A percentile compares a stretch with the other conserved stretches of the same genome.
Evolutionary conservation across 164 flowering plant species (phyloP).

Genomic region (Macadamia tetraphylla): DNA sequence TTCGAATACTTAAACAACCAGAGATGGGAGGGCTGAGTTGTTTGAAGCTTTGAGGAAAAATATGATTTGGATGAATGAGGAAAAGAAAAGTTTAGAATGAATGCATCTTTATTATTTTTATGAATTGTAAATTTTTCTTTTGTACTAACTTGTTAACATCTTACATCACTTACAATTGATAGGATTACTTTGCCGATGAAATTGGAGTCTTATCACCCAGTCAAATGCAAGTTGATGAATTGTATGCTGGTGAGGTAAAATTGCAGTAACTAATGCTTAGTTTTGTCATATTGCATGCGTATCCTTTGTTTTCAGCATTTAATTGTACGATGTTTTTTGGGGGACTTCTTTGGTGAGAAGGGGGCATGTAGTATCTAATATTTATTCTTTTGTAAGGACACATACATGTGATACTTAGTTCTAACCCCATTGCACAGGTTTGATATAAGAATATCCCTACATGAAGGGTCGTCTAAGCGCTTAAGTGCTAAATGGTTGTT

Average conservation of each 20-base stretch:
- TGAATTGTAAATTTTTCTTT: neutral
- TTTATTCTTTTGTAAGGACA: too few relatives aligned
- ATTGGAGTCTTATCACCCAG: constrained; percentile 92
- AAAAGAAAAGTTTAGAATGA: neutral
- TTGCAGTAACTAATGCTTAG: neutral
- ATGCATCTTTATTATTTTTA: neutral
- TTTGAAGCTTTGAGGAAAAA: neutral
- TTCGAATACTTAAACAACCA: neutral
- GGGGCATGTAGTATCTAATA: too few relatives aligned
- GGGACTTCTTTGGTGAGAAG: too few relatives aligned
- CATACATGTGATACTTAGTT: too few relatives aligned
- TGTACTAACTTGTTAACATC: neutral
- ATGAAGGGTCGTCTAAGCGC: too few relatives aligned
- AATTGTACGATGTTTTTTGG: too few relatives aligned
- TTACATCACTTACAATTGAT: constrained; percentile 5
- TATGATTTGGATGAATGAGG: neutral
- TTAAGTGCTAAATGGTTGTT: too few relatives aligned
- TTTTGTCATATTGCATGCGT: neutral
- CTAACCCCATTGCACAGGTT: too few relatives aligned
- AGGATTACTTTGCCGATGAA: constrained; percentile 97
- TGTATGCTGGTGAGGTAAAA: constrained; percentile 95
- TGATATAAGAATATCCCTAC: too few relatives aligned
- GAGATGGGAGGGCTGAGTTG: neutral
- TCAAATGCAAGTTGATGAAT: constrained; percentile 75
- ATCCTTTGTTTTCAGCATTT: neutral